Conservation (phyloP, 2,329 filamentous ascomycete species). For the Pseudocercospora eumusae region DNA sequence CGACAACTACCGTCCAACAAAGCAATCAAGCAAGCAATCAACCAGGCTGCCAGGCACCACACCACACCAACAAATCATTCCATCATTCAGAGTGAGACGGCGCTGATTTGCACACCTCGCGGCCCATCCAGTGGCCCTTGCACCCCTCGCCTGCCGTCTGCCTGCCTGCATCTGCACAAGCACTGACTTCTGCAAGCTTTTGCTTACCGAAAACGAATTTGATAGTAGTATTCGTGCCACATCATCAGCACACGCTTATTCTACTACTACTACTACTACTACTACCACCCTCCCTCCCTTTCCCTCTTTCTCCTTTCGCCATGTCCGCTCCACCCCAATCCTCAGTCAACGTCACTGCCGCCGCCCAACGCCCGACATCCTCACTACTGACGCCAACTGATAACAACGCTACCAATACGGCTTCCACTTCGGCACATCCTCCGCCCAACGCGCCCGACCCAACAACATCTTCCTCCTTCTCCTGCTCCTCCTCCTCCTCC, state of each 20-base stretch:
- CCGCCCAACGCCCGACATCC: slow-evolving; percentile 15
- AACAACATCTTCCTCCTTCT: slow-evolving; percentile 22
- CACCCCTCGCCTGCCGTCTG: neutral
- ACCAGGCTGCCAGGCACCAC: too few species aligned
- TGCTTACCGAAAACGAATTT: slow-evolving; percentile 11
- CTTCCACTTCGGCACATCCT: slow-evolving; percentile 33
- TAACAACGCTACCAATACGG: slow-evolving; percentile 26
- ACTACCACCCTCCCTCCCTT: slow-evolving; percentile 3
- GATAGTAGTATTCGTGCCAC: slow-evolving; percentile 12
- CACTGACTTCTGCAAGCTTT: slow-evolving; percentile 1
- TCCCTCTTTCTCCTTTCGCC: slow-evolving; percentile 16
- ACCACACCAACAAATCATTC: neutral
- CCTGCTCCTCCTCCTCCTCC: slow-evolving; percentile 3
- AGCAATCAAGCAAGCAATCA: too few species aligned
- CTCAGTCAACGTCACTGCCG: slow-evolving; percentile 17
- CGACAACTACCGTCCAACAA: too few species aligned
- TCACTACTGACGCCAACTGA: slow-evolving; percentile 11
- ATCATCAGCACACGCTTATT: slow-evolving; percentile 9
- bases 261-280: too few species aligned
- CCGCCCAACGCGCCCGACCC: slow-evolving; percentile 33
- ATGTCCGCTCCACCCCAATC: slow-evolving; percentile 21
- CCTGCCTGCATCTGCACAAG: slow-evolving; percentile 7
- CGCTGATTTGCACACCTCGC: slow-evolving; percentile 1
- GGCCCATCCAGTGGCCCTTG: slow-evolving; percentile 3
- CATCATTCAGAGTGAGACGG: slow-evolving; percentile 2